These are phyloP conservation scores for Xylariaceae sp. DNA, from an alignment of 2,329 filamentous ascomycete genomes.

Conservation along the genomic window DNA sequence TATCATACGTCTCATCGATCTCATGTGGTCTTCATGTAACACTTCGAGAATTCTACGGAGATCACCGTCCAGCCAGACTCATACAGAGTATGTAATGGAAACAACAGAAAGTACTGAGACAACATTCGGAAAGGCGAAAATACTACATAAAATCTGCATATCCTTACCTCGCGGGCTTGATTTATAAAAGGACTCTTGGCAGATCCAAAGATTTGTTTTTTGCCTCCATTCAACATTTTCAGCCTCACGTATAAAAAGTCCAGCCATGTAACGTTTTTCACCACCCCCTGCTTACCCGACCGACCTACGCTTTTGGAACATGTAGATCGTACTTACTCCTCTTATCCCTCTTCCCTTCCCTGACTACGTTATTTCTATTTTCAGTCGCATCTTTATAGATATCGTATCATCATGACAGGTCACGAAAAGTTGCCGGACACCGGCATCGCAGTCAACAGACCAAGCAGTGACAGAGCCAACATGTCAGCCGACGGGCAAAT, in stretches of 20 bases:
- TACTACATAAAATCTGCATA: neutral
- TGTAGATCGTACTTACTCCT: neutral
- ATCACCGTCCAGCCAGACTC: neutral
- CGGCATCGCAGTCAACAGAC: neutral
- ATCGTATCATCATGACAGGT: conserved; percentile 1
- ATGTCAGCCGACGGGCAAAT: neutral
- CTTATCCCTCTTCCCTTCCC: neutral
- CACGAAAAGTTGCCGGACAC: neutral
- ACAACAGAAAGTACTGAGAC: neutral
- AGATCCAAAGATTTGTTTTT: neutral
- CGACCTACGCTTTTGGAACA: neutral
- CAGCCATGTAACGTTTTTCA: no score
- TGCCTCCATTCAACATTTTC: conserved; percentile 3
- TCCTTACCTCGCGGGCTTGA: neutral
- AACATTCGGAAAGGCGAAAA: neutral
- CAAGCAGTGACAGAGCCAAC: neutral
- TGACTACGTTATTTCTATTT: neutral
- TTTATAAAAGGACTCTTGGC: neutral
- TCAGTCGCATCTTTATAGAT: neutral
- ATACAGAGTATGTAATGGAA: neutral
- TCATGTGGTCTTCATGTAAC: neutral
- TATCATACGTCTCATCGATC: neutral
- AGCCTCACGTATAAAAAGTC: neutral
- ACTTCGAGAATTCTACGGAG: neutral
- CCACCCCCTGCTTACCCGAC: neutral